phyloP scores from a whole-genome alignment of 768 basidiomycete species.

The Coprinellus aureogranulatus region DNA sequence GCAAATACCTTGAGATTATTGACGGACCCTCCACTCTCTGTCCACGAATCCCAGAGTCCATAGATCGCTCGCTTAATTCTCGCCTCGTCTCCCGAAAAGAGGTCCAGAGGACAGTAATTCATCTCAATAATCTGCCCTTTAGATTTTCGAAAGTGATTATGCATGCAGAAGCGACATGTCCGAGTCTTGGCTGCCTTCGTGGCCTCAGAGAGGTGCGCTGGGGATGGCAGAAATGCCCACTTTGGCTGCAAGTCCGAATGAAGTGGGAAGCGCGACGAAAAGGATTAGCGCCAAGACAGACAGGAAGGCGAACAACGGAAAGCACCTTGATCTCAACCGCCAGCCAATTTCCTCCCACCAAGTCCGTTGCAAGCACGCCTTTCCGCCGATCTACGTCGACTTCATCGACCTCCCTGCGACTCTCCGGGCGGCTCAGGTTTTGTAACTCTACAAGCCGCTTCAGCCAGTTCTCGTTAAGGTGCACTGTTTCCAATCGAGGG shows the following conservation, averaged over 20 bases:
- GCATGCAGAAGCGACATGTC: conserved; percentile 92
- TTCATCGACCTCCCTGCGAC: conserved; percentile 51
- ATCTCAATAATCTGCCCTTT: conserved; percentile 36
- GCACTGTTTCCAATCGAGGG: conserved; percentile 52
- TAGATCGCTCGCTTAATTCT: conserved; percentile 66
- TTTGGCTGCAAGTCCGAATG: conserved; percentile 65
- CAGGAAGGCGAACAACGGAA: not conserved
- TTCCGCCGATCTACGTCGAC: conserved; percentile 56
- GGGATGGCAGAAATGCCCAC: conserved; percentile 88
- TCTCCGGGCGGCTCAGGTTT: conserved; percentile 52
- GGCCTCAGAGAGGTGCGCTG: conserved; percentile 54
- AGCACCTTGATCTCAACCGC: conserved; percentile 90
- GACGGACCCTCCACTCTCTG: conserved; percentile 52
- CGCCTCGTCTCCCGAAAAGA: conserved; percentile 69
- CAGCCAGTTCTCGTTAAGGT: conserved; percentile 58
- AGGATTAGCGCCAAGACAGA: too few species aligned
- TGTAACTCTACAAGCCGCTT: conserved; percentile 44
- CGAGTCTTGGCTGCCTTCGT: conserved; percentile 59
- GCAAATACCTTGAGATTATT: conserved; percentile 87
- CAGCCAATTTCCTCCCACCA: conserved; percentile 62
- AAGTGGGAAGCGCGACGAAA: conserved; percentile 7
- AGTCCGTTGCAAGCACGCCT: conserved; percentile 77
- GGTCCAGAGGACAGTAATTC: conserved; percentile 85
- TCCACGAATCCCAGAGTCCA: conserved; percentile 74
- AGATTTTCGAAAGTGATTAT: conserved; percentile 53